A percentile compares a stretch with the other conserved stretches of the same genome.
phyloP scores from a whole-genome alignment of 2,329 filamentous ascomycete genomes.

The Ophiostoma pallidulum region DNA sequence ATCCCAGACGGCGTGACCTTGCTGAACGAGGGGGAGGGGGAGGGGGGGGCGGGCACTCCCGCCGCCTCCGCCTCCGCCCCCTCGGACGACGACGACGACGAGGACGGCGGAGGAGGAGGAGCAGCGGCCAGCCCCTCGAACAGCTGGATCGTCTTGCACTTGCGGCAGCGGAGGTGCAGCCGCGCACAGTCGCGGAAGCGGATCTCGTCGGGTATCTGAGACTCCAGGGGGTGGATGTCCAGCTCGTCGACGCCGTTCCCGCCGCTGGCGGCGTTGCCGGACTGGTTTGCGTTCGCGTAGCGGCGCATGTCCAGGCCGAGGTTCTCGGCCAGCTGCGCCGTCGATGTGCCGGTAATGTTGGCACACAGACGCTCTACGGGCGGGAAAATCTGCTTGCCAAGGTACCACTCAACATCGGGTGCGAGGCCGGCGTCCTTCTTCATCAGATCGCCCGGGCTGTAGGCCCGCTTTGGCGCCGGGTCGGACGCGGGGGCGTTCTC shows the following conservation, averaged over 20 bases:
- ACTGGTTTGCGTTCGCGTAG: constrained; percentile 44
- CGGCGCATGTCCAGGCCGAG: constrained; percentile 84
- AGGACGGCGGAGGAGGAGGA: too few relatives aligned
- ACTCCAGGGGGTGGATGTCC: constrained; percentile 85
- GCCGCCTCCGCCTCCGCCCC: too few relatives aligned
- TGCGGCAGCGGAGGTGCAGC: constrained; percentile 68
- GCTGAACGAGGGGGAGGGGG: background rate
- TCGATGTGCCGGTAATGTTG: constrained; percentile 87
- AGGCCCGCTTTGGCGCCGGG: constrained; percentile 77
- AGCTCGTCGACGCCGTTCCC: constrained; percentile 43
- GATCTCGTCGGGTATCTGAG: constrained; percentile 82
- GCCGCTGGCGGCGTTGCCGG: constrained; percentile 31
- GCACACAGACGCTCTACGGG: constrained; percentile 96
- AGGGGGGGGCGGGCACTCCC: too few relatives aligned
- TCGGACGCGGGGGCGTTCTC: constrained; percentile 44
- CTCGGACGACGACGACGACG: too few relatives aligned
- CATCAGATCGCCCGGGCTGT: constrained; percentile 73
- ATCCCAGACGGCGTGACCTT: constrained; percentile 66
- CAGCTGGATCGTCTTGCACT: constrained; percentile 60
- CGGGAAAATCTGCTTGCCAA: constrained; percentile 96
- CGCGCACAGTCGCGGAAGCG: constrained; percentile 77
- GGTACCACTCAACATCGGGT: constrained; percentile 94
- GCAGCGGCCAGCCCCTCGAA: constrained; percentile 66
- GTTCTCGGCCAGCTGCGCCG: constrained; percentile 81
- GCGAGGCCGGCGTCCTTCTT: constrained; percentile 66